A percentile compares a stretch with the other conserved stretches of the same genome.
These are phyloP conservation scores for Penicillium sp. DNA, from an alignment of 2,329 filamentous ascomycete species.

Conservation along the genomic window DNA sequence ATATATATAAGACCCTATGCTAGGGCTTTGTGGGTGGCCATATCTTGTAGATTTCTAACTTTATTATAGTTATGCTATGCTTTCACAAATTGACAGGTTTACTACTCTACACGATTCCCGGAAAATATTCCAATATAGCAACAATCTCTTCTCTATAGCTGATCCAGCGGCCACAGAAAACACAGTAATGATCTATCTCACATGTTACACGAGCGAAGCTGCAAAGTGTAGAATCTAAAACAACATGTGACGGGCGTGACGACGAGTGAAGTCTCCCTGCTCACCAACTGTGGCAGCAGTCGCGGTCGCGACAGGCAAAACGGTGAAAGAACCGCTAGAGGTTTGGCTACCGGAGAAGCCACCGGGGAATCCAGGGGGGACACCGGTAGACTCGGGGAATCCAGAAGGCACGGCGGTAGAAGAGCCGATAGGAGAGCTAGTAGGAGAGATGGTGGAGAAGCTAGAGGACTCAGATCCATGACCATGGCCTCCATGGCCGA, in stretches of 20 bases:
- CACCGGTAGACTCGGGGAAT: conserved; percentile 9
- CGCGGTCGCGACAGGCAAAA: background rate
- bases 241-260: conserved; percentile 29
- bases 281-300: conserved; percentile 4
- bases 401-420: conserved; percentile 5
- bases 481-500: background rate
- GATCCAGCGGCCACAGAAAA: conserved; percentile 23
- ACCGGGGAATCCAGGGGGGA: background rate
- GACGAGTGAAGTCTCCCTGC: conserved; percentile 18
- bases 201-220: conserved; percentile 8
- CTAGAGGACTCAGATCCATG: background rate
- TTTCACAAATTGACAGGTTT: too few species aligned
- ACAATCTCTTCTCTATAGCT: conserved; percentile 11
- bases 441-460: background rate
- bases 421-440: background rate
- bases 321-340: background rate
- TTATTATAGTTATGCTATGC: background rate
- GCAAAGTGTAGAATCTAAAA: conserved; percentile 15
- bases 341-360: background rate
- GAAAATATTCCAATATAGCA: background rate
- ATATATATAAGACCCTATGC: background rate
- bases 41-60: too few species aligned
- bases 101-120: background rate
- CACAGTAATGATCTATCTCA: conserved; percentile 13
- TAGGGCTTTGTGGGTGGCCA: too few species aligned